Evolutionary conservation across 2,329 filamentous ascomycete genomes (phyloP).

Genomic region (Ascochyta koolunga): DNA sequence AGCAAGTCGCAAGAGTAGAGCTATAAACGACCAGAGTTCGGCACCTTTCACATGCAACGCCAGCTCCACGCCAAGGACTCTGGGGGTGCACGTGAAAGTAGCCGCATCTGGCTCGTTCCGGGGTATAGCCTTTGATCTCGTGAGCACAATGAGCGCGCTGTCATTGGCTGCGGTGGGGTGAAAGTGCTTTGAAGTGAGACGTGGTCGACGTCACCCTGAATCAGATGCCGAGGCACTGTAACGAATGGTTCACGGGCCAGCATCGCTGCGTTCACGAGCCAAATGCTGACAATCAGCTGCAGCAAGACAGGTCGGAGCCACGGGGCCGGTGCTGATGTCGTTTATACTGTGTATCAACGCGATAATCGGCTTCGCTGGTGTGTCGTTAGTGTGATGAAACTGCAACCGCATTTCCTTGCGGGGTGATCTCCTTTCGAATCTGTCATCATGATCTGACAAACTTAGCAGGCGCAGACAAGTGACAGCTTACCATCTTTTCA

Average conservation of each 20-base stretch:
- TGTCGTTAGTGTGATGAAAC: not conserved
- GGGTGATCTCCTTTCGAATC: not conserved
- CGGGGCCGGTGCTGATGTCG: not conserved
- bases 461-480: not conserved
- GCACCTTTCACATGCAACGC: slow-evolving; percentile 47
- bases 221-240: slow-evolving; percentile 36
- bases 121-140: slow-evolving; percentile 37
- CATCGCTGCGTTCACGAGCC: slow-evolving; percentile 14
- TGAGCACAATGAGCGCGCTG: slow-evolving; percentile 30
- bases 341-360: not conserved
- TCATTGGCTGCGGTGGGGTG: slow-evolving; percentile 33
- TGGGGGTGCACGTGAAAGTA: slow-evolving; percentile 33
- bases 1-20: slow-evolving; percentile 21
- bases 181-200: slow-evolving; percentile 24
- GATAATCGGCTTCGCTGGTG: not conserved
- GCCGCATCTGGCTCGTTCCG: slow-evolving; percentile 34
- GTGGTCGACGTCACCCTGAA: slow-evolving; percentile 37
- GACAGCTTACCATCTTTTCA: not conserved
- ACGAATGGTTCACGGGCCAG: slow-evolving; percentile 7
- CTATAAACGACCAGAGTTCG: slow-evolving; percentile 28
- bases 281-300: slow-evolving; percentile 14
- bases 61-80: slow-evolving; percentile 35
- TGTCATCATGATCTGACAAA: slow-evolving; percentile 6
- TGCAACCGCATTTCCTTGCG: not conserved
- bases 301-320: slow-evolving; percentile 2